Evolutionary conservation across 768 basidiomycete species (phyloP).

Genomic region (Rhodotorula kratochvilovae): DNA sequence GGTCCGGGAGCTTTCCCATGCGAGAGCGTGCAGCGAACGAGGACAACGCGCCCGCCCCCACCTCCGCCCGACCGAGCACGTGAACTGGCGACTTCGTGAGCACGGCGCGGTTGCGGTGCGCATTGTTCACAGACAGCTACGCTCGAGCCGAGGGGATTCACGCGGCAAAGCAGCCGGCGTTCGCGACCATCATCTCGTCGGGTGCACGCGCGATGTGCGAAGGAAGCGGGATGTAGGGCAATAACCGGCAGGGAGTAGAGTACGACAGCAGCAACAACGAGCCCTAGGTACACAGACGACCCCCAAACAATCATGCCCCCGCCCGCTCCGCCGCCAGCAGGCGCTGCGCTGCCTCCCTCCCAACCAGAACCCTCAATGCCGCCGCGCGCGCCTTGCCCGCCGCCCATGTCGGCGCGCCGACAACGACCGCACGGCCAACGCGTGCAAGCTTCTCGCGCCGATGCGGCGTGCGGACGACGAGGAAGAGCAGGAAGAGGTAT

Average conservation of each 20-base stretch:
- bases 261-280: not conserved
- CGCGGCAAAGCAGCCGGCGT: no score
- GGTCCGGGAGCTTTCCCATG: not conserved
- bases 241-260: no score
- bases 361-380: not conserved
- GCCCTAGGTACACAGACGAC: not conserved
- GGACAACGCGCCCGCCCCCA: no score
- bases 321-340: not conserved
- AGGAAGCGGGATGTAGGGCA: no score
- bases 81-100: no score
- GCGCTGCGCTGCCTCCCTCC: not conserved
- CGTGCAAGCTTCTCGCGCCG: conserved; percentile 18
- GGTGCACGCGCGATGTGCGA: no score
- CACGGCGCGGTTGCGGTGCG: no score
- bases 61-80: no score
- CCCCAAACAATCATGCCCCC: not conserved
- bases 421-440: not conserved
- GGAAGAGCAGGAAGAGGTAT: conserved; percentile 24
- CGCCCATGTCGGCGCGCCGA: not conserved
- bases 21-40: no score
- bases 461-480: conserved; percentile 24
- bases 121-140: no score
- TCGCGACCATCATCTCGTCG: no score
- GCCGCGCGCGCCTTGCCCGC: not conserved
- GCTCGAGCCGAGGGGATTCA: no score